Percentiles rank a stretch among this genome's conserved stretches.
Evolutionary conservation across 2,329 filamentous ascomycete species (phyloP).

Genomic region (Ambrosiella xylebori): DNA sequence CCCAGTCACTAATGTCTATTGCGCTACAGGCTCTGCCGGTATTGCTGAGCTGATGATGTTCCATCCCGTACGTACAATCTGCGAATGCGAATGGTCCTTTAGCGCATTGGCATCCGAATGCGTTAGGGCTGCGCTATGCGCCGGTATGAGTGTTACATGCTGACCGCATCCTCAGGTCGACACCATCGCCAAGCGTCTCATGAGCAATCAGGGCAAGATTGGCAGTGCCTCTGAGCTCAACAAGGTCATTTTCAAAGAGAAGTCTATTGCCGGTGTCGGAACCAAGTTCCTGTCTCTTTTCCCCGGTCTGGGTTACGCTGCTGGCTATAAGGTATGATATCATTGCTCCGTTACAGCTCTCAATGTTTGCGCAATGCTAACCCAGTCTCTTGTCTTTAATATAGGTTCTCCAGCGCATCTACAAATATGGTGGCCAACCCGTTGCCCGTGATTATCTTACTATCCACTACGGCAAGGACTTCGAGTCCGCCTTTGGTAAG

Average conservation of each 20-base stretch:
- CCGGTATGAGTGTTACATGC: not conserved
- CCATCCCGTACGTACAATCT: constrained; percentile 49
- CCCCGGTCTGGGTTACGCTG: constrained; percentile 90
- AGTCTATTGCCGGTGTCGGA: constrained; percentile 50
- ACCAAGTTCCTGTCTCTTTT: constrained; percentile 90
- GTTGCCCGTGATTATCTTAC: constrained; percentile 81
- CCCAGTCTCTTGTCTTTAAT: not conserved
- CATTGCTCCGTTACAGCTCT: not conserved
- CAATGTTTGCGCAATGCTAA: not conserved
- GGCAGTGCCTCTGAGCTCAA: constrained; percentile 47
- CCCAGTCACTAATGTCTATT: not conserved
- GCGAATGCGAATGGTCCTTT: not conserved
- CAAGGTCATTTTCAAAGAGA: constrained; percentile 84
- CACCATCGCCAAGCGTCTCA: constrained; percentile 94
- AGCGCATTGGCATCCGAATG: not conserved
- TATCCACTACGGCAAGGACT: constrained; percentile 61
- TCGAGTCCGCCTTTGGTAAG: constrained; percentile 82
- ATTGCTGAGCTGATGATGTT: constrained; percentile 88
- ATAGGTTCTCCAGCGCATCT: constrained; percentile 77
- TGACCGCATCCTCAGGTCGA: constrained; percentile 49
- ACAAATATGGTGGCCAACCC: constrained; percentile 97
- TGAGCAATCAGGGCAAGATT: constrained; percentile 72
- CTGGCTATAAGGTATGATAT: constrained; percentile 67
- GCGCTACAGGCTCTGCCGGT: constrained; percentile 58
- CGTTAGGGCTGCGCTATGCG: not conserved